Conservation (phyloP, 768 basidiomycete species). For the Coprinellus micaceus region DNA sequence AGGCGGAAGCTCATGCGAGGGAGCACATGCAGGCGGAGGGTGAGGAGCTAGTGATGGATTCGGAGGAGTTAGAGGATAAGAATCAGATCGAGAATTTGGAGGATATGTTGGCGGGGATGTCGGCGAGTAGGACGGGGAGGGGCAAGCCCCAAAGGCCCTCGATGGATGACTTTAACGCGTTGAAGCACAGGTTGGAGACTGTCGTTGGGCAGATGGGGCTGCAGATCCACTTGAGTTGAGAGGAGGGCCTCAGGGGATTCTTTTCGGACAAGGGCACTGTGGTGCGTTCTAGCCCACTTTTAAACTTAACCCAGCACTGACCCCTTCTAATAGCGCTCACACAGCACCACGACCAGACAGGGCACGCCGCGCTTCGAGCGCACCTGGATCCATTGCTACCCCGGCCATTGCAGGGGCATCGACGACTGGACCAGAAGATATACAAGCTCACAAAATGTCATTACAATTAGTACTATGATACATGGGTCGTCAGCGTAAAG, state of each 20-base stretch:
- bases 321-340: too few species aligned
- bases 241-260: not conserved
- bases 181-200: not conserved
- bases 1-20: slow-evolving; percentile 74
- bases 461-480: slow-evolving; percentile 3
- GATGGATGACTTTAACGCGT: slow-evolving; percentile 27
- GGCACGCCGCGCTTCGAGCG: too few species aligned
- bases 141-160: slow-evolving; percentile 27
- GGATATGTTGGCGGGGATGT: slow-evolving; percentile 49
- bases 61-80: slow-evolving; percentile 44
- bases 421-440: not conserved
- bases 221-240: not conserved
- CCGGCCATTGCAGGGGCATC: not conserved
- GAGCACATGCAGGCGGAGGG: slow-evolving; percentile 45
- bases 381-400: not conserved
- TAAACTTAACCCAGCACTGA: not conserved
- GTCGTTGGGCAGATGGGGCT: not conserved
- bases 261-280: not conserved
- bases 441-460: not conserved
- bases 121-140: slow-evolving; percentile 22
- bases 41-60: slow-evolving; percentile 33
- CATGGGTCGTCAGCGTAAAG: not conserved
- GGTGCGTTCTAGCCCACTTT: not conserved
- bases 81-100: slow-evolving; percentile 52
- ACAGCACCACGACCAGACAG: too few species aligned